Percentiles rank a stretch among this genome's conserved stretches.
Conservation (phyloP, 257 asterid species). For the Solanum sitiens region DNA sequence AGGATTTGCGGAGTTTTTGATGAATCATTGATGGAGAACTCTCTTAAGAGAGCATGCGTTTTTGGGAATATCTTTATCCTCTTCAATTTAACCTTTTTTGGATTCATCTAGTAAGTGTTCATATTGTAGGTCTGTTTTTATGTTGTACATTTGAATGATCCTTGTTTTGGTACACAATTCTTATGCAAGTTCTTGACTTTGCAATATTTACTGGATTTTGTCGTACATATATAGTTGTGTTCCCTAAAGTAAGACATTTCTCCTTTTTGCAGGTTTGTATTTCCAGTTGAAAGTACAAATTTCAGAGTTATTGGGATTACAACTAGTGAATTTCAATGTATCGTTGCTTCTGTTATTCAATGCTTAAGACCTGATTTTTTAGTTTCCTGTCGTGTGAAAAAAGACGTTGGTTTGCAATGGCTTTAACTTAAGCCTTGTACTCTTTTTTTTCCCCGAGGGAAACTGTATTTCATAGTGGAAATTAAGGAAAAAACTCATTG, state of each 20-base stretch:
- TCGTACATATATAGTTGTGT: not conserved
- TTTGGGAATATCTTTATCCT: not conserved
- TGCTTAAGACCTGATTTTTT: not conserved
- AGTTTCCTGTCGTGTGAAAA: not conserved
- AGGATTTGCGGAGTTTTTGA: not conserved
- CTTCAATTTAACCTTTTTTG: not conserved
- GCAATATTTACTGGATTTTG: not conserved
- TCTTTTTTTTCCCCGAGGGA: not conserved
- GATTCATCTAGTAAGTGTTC: not conserved
- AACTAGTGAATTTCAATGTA: not conserved
- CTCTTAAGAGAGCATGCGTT: not conserved
- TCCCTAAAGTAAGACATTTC: not conserved
- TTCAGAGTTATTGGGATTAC: not conserved
- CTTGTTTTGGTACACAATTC: not conserved
- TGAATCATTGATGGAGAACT: not conserved
- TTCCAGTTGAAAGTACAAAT: not conserved
- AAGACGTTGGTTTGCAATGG: not conserved
- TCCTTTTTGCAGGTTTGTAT: not conserved
- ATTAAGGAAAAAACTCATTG: not conserved
- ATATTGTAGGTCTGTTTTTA: not conserved
- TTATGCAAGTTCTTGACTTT: not conserved
- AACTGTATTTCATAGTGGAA: not conserved
- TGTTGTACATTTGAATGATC: not conserved
- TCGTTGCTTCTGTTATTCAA: not conserved
- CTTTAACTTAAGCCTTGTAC: not conserved